Base-by-base conservation (phyloP, 106 monocot species). In the Chionographis japonica region DNA sequence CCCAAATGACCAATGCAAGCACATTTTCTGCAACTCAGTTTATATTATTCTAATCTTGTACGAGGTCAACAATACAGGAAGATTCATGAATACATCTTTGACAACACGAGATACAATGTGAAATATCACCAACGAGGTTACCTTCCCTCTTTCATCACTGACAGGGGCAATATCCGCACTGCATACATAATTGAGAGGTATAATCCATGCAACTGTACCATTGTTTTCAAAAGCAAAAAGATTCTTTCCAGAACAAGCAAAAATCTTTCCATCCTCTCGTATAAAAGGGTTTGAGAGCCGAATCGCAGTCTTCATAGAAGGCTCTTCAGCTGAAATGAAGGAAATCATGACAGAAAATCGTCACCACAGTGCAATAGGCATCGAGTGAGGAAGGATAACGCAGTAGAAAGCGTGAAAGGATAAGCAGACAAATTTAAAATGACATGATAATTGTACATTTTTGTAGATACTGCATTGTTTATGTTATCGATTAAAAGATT, bases 181-280 rank as follows among this genome's bases (percentile, higher is more conserved):
- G 63, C 91, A 91, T 4, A 27, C 46, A 75, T 78, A 79, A 50
- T 68, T 43, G 15, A 95, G 81, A 68, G 88, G 79, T 69, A 91
- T 56, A 12, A 81, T 67, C 95, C 95, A 91, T 8, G 70, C 68
- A 54, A 88, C 19, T 7, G 85, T 75, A 2, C 88, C 88, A 56
- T 91, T 86, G 41, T 56, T 71, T 5, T 86, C 69, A 60, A 91
- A 95, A 37, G 77, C 80, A 56, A 91, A 42, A 56, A 91, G 66
- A 56, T 75, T 79, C 52, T 66, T 81, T 67, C 75, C 83, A 8
- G 80, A 91, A 72, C 95, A 95, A 37, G 88, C 67, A 58, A 75
- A 71, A 56, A 95, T 49, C 37, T 56, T 91, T 46, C 95, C 91
- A 50, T 88, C 78, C 10, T 76, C 67, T 14, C 63, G 66, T 12